Conservation (phyloP, 306 rosid genomes). For the Neltuma alba region DNA sequence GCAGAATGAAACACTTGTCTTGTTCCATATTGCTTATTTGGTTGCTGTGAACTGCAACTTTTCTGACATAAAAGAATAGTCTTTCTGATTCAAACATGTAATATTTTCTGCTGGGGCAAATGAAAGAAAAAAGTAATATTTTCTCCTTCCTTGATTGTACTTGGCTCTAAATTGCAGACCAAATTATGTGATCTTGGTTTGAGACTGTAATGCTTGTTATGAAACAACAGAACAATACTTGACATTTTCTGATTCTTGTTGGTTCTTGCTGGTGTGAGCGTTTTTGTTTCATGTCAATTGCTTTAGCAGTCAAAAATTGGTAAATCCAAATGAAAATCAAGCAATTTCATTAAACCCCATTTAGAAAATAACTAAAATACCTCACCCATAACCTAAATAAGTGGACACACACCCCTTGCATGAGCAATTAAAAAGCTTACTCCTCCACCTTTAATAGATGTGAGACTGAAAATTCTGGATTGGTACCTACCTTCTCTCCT, state of each 20-base stretch:
- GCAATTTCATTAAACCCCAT: no score
- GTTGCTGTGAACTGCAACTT: not conserved
- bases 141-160: not conserved
- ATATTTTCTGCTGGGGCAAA: not conserved
- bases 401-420: no score
- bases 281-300: not conserved
- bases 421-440: no score
- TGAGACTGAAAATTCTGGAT: no score
- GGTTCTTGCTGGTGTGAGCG: not conserved
- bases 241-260: not conserved
- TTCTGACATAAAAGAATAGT: not conserved
- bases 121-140: no score
- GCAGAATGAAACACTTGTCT: constrained; percentile 4
- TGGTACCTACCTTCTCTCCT: no score
- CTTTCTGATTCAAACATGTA: constrained; percentile 11
- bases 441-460: no score
- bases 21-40: constrained; percentile 17
- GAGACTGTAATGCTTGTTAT: not conserved
- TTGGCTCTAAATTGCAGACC: constrained; percentile 1
- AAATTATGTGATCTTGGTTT: constrained; percentile 10
- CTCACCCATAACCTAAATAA: no score
- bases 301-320: no score
- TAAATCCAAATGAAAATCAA: no score
- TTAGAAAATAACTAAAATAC: no score
- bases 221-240: not conserved